Percentiles rank a stretch among this genome's conserved stretches.
These are phyloP conservation scores for Davidsoniella neocaledoniae DNA, from an alignment of 2,329 filamentous ascomycete genomes.

Conservation along the genomic window DNA sequence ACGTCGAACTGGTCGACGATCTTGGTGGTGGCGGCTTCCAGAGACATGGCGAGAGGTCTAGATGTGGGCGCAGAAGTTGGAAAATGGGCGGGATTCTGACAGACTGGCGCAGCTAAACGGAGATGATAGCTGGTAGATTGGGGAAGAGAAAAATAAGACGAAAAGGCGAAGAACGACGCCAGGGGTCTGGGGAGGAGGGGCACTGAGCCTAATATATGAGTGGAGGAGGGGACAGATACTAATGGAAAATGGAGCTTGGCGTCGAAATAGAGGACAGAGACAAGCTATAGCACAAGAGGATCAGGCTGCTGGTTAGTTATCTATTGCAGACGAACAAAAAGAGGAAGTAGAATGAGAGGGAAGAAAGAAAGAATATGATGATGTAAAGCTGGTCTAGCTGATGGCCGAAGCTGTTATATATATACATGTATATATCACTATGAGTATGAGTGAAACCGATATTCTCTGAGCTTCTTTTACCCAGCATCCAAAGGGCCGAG, in stretches of 20 bases:
- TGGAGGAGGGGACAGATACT: conserved; percentile 26
- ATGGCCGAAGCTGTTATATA: no score
- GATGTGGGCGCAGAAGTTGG: conserved; percentile 37
- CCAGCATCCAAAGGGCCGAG: no score
- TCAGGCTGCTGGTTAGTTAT: conserved; percentile 1
- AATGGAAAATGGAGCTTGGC: conserved; percentile 14
- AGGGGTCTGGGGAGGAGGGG: conserved; percentile 10
- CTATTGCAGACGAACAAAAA: neutral
- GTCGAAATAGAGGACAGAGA: conserved; percentile 14
- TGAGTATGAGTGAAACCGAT: no score
- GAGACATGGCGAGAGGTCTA: conserved; percentile 40
- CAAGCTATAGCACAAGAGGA: conserved; percentile 16
- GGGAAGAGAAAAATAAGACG: conserved; percentile 12
- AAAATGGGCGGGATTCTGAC: conserved; percentile 31
- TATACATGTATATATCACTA: no score
- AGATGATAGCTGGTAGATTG: conserved; percentile 13
- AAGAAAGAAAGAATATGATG: neutral
- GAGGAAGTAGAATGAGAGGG: neutral
- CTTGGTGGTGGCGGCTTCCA: conserved; percentile 55
- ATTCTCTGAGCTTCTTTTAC: no score
- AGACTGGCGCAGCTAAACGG: conserved; percentile 29
- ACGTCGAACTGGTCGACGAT: conserved; percentile 80
- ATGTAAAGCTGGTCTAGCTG: no score
- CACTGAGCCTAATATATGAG: conserved; percentile 17
- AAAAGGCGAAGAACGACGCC: conserved; percentile 13